A percentile compares a stretch with the other conserved stretches of the same genome.
phyloP scores from a whole-genome alignment of 1,139 yeast species.

The Yamadazyma triangularis region DNA sequence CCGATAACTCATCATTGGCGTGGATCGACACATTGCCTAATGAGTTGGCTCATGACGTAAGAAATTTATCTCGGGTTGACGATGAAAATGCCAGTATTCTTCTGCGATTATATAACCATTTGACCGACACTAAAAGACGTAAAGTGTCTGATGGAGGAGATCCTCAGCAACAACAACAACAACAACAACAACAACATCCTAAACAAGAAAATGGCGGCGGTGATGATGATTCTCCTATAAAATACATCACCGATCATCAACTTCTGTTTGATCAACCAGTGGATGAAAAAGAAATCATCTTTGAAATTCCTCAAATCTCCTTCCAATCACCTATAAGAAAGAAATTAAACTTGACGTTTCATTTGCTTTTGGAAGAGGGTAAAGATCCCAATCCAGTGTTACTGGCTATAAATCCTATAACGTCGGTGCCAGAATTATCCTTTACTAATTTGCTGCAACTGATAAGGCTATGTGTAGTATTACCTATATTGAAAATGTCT shows the following conservation, averaged over 20 bases:
- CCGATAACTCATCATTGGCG: too few species aligned
- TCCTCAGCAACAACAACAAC: background rate
- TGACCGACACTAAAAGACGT: slow-evolving; percentile 10
- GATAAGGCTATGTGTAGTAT: slow-evolving; percentile 29
- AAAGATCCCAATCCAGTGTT: slow-evolving; percentile 27
- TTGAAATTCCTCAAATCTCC: slow-evolving; percentile 35
- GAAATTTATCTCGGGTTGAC: slow-evolving; percentile 14
- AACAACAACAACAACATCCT: background rate
- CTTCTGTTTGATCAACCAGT: slow-evolving; percentile 10
- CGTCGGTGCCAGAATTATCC: slow-evolving; percentile 32
- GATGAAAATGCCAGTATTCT: slow-evolving; percentile 18
- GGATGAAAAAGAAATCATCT: slow-evolving; percentile 26
- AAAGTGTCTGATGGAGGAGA: slow-evolving; percentile 2
- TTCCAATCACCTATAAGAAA: slow-evolving; percentile 41
- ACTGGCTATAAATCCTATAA: slow-evolving; percentile 35
- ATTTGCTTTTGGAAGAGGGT: slow-evolving; percentile 30
- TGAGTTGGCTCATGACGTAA: slow-evolving; percentile 19
- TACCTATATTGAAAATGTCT: slow-evolving; percentile 42
- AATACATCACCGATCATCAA: slow-evolving; percentile 7
- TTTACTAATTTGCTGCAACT: slow-evolving; percentile 26
- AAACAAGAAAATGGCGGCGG: slow-evolving; percentile 21
- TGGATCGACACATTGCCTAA: slow-evolving; percentile 20
- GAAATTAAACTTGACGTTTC: slow-evolving; percentile 37
- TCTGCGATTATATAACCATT: slow-evolving; percentile 16
- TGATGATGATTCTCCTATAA: slow-evolving; percentile 7